Evolutionary conservation across 2,329 filamentous ascomycete genomes (phyloP), one percentile per base, ranked within the genome.

Genomic region (Chaetomiaceae sp.): DNA sequence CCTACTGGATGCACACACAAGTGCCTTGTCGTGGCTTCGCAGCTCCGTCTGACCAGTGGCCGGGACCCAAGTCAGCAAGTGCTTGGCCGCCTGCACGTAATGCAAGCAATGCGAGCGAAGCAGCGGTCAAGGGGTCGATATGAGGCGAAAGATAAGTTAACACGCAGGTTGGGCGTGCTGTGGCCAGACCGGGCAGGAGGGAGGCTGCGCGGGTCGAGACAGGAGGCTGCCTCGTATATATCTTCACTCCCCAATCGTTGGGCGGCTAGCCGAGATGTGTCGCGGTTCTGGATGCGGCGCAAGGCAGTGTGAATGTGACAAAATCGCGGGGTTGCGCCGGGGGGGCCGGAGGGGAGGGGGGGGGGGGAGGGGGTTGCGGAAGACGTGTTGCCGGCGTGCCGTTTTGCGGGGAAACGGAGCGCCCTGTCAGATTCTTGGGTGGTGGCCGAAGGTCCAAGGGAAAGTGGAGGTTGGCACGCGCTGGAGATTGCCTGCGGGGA

Each of bases 11-110:
- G n/a, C n/a, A n/a, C n/a, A n/a, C 52, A 57, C 55, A 53, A 53
- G 25, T 40, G 45, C 54, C 38, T 54, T 51, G 56, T 58, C 50
- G 54, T 51, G 56, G 54, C 51, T 51, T 50, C 27, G 54, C 46
- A 37, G 43, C 29, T 37, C 43, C 40, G 50, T 51, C 33, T 40
- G 51, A 48, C 56, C 52, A 51, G 51, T 57, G 27, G 48, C 23
- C 20, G 51, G 48, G 46, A 48, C 51, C 44, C 58, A 59, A 56
- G 55, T 57, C 58, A 55, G 49, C 49, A 51, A 47, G 25, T 18
- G 49, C 53, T 55, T 54, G 51, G 45, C 52, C 55, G n/a, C n/a
- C n/a, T n/a, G n/a, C n/a, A n/a, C n/a, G n/a, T n/a, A n/a, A n/a
- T n/a, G n/a, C n/a, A n/a, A n/a, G n/a, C n/a, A n/a, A n/a, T 50